phyloP scores from a whole-genome alignment of 768 basidiomycete species.

The Cystofilobasidium capitatum region DNA sequence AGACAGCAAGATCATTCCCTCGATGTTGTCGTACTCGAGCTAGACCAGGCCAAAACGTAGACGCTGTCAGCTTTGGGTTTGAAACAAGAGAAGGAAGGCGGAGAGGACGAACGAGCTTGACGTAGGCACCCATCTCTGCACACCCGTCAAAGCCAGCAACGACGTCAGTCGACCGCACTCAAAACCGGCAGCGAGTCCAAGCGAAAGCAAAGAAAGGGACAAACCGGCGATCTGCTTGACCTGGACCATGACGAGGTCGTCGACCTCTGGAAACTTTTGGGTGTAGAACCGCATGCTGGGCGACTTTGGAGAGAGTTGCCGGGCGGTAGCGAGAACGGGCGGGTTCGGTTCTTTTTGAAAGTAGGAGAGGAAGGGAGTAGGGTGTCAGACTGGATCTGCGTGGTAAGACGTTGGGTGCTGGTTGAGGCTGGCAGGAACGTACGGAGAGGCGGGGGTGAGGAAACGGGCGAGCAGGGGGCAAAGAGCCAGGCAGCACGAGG shows the following conservation, averaged over 20 bases:
- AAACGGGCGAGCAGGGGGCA: neutral
- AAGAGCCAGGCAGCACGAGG: neutral
- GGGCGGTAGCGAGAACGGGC: too few relatives aligned
- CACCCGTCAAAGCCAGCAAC: neutral
- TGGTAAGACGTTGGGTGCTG: neutral
- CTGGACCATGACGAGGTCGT: conserved; percentile 98
- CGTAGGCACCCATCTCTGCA: conserved; percentile 99
- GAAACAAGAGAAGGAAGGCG: neutral
- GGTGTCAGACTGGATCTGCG: too few relatives aligned
- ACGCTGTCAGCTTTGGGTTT: neutral
- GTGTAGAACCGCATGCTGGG: conserved; percentile 77
- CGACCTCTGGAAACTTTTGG: conserved; percentile 87
- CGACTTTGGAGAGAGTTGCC: too few relatives aligned
- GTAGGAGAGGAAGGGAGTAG: too few relatives aligned
- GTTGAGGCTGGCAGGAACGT: neutral
- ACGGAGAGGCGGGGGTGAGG: neutral
- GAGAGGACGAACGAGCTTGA: conserved; percentile 66
- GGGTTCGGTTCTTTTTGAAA: too few relatives aligned
- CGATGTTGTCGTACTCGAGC: conserved; percentile 98
- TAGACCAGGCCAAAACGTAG: conserved; percentile 39
- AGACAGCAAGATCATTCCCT: conserved; percentile 99
- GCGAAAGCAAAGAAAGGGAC: neutral
- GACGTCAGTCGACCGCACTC: too few relatives aligned
- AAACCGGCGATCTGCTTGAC: conserved; percentile 69
- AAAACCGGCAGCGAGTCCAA: neutral